Conservation (phyloP, 2,329 filamentous ascomycete species). For the Penicillium decumbens region DNA sequence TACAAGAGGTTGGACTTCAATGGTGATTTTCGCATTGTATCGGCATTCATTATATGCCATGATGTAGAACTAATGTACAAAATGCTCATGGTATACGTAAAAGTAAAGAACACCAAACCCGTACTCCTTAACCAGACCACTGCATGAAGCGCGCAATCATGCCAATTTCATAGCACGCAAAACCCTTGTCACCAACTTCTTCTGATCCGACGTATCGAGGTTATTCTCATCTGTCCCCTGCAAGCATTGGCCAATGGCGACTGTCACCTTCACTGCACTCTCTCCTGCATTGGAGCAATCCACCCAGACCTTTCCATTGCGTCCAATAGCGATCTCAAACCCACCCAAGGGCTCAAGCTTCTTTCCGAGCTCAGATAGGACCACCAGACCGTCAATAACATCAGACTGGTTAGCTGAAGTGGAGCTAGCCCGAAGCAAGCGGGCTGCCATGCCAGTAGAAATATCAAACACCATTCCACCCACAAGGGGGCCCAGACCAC, state of each 20-base stretch:
- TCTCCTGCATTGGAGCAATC: constrained; percentile 62
- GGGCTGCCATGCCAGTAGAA: constrained; percentile 73
- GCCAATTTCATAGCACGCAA: constrained; percentile 41
- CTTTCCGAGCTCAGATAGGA: constrained; percentile 76
- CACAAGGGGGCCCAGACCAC: constrained; percentile 76
- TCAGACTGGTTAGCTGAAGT: constrained; percentile 29
- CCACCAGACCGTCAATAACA: constrained; percentile 60
- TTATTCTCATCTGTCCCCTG: constrained; percentile 67
- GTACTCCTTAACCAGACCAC: constrained; percentile 8
- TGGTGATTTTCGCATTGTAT: background rate
- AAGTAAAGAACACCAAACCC: constrained; percentile 6
- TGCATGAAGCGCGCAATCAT: constrained; percentile 12
- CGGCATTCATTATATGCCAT: background rate
- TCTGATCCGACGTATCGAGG: constrained; percentile 42
- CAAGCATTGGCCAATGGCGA: constrained; percentile 74
- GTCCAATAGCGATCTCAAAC: constrained; percentile 89
- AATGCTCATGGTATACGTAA: constrained; percentile 12
- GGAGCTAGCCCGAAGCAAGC: constrained; percentile 54
- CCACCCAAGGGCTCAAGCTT: constrained; percentile 58
- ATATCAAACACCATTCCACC: constrained; percentile 84
- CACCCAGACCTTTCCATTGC: constrained; percentile 91
- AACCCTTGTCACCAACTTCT: constrained; percentile 43
- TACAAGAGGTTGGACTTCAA: background rate
- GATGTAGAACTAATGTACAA: constrained; percentile 16
- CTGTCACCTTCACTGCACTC: constrained; percentile 57